Evolutionary conservation across 768 basidiomycete genomes (phyloP), one percentile per base, ranked within the genome.

Genomic region (Pleurotus djamor): DNA sequence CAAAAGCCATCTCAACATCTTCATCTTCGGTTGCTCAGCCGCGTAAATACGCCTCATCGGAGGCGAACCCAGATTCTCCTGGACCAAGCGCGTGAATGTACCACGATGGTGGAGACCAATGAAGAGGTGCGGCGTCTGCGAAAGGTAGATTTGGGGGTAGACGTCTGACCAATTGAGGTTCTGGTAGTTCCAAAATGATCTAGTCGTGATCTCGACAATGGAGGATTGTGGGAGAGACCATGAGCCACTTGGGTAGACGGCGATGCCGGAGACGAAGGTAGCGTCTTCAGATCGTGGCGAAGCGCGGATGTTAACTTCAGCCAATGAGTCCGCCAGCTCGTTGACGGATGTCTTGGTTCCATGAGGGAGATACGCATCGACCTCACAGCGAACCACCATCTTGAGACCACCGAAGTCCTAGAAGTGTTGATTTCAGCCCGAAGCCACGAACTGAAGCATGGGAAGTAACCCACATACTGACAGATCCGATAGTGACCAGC

Each of bases 121-220:
- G 66, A 82, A 85, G 59, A 85, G 77, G 63, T 83, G 79, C 1
- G 79, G 72, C 0, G 87, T 91, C 66, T 87, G 85, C 5, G 90
- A 89, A 57, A 92, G 79, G 67, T 81, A 86, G 10, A 91, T 70
- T 66, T 91, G 89, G 0, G 85, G 82, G 67, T 84, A 89, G 1
- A 75, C 72, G 8, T 88, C 86, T 32, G 65, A 72, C 87, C 87
- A 90, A 64, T 87, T 74, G 59, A 75, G 73, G 4, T 67, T 64
- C 8, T 59, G 60, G 41, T 67, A 64, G 49, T 66, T 72, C 13
- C 57, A 67, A 33, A 69, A 65, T 5, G 77, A 74, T 38, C 77
- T 74, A 2, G 83, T 83, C n/a, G 75, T 76, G 16, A 83, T 66
- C 63, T 84, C 82, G 37, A 83, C 66, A 52, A 81, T 70, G 6